These are phyloP conservation scores for Mercurialis annua DNA, from an alignment of 345 rosid genomes.

Conservation along the genomic window DNA sequence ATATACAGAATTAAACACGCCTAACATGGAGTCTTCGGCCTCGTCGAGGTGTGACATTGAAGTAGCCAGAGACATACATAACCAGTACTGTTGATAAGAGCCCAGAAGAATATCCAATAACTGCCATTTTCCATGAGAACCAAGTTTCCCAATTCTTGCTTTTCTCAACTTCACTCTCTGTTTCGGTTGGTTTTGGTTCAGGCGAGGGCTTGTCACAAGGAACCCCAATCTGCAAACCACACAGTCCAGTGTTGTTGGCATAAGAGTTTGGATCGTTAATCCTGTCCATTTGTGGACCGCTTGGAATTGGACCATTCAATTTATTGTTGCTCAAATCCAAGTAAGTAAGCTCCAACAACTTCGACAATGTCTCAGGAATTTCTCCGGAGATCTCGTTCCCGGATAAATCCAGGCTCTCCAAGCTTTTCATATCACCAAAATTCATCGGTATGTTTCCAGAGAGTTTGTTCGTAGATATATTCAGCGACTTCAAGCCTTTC, in stretches of 20 bases:
- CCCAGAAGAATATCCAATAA: constrained; percentile 30
- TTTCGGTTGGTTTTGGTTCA: background rate
- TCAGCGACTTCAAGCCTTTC: constrained; percentile 28
- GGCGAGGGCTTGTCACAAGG: constrained; percentile 18
- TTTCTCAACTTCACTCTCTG: background rate
- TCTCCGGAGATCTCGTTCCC: constrained; percentile 27
- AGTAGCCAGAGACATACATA: constrained; percentile 18
- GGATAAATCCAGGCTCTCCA: constrained; percentile 42
- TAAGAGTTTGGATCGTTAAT: constrained; percentile 31
- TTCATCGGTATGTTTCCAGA: constrained; percentile 30
- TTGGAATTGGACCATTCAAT: constrained; percentile 33
- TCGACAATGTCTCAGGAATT: constrained; percentile 30
- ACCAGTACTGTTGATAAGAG: constrained; percentile 11
- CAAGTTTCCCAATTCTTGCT: background rate
- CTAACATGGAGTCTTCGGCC: background rate
- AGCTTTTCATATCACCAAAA: constrained; percentile 22
- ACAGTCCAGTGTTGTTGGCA: constrained; percentile 31
- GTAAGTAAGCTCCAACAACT: constrained; percentile 13
- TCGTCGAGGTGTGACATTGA: background rate
- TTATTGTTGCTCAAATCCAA: constrained; percentile 41
- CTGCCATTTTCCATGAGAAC: constrained; percentile 30
- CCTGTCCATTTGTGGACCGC: constrained; percentile 37
- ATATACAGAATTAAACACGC: background rate
- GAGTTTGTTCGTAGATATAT: constrained; percentile 33
- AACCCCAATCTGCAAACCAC: constrained; percentile 41